Evolutionary conservation across 768 basidiomycete genomes (phyloP).

Genomic region (Dacryopinax spathularia): DNA sequence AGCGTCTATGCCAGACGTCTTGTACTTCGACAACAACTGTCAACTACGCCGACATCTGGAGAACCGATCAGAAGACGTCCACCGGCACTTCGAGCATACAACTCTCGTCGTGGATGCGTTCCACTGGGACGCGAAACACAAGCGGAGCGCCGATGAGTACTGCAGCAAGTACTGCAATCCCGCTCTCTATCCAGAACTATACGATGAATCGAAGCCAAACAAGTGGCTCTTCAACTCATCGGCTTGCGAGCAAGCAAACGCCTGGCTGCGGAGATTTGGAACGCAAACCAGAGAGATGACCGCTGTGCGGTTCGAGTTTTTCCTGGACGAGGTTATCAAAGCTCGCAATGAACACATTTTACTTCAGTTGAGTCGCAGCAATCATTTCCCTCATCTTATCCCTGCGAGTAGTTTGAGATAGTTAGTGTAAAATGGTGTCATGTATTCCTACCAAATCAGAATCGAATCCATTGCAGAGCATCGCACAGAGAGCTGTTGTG

Average conservation of each 20-base stretch:
- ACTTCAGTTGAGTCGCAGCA: too few species aligned
- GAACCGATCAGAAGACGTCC: not conserved
- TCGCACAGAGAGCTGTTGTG: too few species aligned
- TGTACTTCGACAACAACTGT: slow-evolving; percentile 16
- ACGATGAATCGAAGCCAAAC: slow-evolving; percentile 5
- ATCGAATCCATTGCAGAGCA: too few species aligned
- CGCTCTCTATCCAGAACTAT: slow-evolving; percentile 19
- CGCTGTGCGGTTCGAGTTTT: slow-evolving; percentile 24
- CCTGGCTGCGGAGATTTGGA: slow-evolving; percentile 28
- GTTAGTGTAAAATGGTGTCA: too few species aligned
- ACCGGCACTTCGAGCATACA: slow-evolving; percentile 11
- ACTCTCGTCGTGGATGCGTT: slow-evolving; percentile 25
- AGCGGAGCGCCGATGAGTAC: slow-evolving; percentile 12
- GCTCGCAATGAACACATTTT: slow-evolving; percentile 16
- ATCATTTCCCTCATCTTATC: too few species aligned
- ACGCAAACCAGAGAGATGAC: slow-evolving; percentile 22
- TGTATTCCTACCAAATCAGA: too few species aligned
- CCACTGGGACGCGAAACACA: slow-evolving; percentile 29
- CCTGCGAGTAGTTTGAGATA: too few species aligned
- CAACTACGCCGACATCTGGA: slow-evolving; percentile 7
- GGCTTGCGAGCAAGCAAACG: slow-evolving; percentile 25
- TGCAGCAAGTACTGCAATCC: slow-evolving; percentile 25
- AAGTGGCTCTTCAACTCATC: slow-evolving; percentile 29
- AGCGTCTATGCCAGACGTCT: not conserved
- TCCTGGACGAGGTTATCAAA: slow-evolving; percentile 28